Conservation (phyloP, 768 basidiomycete genomes). For the Cystofilobasidium capitatum region DNA sequence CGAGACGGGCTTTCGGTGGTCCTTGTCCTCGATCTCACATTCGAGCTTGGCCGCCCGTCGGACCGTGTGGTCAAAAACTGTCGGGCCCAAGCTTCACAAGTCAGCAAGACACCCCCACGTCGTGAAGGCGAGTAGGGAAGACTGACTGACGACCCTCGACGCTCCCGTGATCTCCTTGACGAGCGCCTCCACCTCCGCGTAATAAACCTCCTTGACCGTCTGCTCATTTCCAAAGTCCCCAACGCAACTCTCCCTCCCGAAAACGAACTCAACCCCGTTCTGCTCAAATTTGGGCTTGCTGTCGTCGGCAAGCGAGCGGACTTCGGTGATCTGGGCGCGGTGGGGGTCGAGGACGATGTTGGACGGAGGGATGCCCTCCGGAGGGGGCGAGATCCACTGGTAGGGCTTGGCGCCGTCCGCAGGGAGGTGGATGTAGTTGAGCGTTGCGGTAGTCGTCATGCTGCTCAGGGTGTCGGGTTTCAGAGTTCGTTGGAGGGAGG, state of each 20-base stretch:
- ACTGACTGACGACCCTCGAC: slow-evolving; percentile 4
- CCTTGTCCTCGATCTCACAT: neutral
- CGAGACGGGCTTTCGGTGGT: slow-evolving; percentile 8
- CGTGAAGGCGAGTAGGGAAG: no score
- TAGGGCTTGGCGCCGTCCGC: neutral
- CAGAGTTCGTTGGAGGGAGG: neutral
- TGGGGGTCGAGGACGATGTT: slow-evolving; percentile 6
- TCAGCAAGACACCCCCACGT: neutral
- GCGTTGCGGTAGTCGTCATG: slow-evolving; percentile 8
- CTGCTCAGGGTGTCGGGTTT: neutral
- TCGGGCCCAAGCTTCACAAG: neutral
- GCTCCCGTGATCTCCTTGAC: slow-evolving; percentile 13
- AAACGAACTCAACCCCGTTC: slow-evolving; percentile 10
- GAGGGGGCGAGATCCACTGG: slow-evolving; percentile 12
- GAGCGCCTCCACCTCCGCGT: slow-evolving; percentile 10
- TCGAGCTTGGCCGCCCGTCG: neutral
- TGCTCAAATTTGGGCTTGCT: neutral
- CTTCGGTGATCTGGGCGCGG: neutral
- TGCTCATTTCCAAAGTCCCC: slow-evolving; percentile 9
- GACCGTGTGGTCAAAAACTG: slow-evolving; percentile 18
- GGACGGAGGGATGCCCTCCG: neutral
- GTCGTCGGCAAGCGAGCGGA: neutral
- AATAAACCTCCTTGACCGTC: slow-evolving; percentile 3
- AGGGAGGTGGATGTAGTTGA: slow-evolving; percentile 14
- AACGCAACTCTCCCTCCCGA: neutral